These are phyloP conservation scores for Fusarium tjaetaba DNA, from an alignment of 2,329 filamentous ascomycete genomes.

Conservation along the genomic window DNA sequence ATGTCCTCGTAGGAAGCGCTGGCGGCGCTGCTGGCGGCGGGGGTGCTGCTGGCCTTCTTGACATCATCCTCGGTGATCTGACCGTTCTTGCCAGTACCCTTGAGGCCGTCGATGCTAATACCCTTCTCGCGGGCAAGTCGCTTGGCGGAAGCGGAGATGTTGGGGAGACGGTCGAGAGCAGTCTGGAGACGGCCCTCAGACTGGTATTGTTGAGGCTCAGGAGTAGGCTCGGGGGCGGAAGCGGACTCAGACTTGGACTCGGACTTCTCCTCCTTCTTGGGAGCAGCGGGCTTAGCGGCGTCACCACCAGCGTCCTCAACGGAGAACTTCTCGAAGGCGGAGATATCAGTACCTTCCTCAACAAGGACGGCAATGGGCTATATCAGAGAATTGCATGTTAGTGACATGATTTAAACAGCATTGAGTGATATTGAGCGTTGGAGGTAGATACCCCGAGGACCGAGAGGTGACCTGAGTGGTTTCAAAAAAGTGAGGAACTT, in stretches of 20 bases:
- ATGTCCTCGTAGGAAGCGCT: constrained; percentile 82
- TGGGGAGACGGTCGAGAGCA: constrained; percentile 82
- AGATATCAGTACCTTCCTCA: constrained; percentile 87
- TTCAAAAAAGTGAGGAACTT: constrained; percentile 56
- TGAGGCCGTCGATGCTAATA: constrained; percentile 78
- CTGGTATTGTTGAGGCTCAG: constrained; percentile 75
- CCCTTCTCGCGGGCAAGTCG: constrained; percentile 87
- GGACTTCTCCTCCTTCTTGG: constrained; percentile 73
- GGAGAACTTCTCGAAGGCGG: constrained; percentile 88
- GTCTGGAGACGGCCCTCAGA: constrained; percentile 83
- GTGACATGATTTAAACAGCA: constrained; percentile 6
- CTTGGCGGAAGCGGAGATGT: constrained; percentile 77
- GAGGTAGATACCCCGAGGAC: constrained; percentile 31
- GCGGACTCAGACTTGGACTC: constrained; percentile 69
- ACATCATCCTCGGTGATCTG: constrained; percentile 92
- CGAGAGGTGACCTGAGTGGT: constrained; percentile 15
- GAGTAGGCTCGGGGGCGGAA: constrained; percentile 52
- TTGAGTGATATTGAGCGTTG: not conserved
- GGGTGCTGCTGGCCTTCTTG: constrained; percentile 79
- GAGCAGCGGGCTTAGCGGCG: constrained; percentile 64
- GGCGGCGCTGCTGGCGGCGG: constrained; percentile 62
- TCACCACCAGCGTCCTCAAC: constrained; percentile 91
- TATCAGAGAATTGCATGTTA: constrained; percentile 14
- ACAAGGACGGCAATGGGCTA: constrained; percentile 97
- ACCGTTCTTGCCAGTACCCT: constrained; percentile 87